Conservation (phyloP, 169 alveolate species). For the Theileria equi region DNA sequence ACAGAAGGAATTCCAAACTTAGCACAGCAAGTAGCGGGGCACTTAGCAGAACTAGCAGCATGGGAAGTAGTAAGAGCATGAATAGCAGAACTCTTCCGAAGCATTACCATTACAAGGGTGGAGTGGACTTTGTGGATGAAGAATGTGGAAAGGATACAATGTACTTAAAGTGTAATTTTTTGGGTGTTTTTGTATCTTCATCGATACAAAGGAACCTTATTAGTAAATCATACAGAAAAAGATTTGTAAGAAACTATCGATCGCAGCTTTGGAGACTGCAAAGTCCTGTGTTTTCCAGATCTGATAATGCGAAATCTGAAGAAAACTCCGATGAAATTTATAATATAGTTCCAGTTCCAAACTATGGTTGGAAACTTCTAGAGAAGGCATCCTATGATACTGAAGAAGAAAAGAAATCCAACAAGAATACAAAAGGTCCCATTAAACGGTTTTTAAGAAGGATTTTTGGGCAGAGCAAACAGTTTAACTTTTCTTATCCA, state of each 20-base stretch:
- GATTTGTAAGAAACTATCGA: constrained; percentile 12
- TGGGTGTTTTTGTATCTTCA: constrained; percentile 48
- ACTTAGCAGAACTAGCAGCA: too few relatives aligned
- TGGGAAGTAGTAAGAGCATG: neutral
- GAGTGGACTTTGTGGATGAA: constrained; percentile 2
- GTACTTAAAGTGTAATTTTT: constrained; percentile 40
- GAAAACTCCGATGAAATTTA: neutral
- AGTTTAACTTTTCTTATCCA: neutral
- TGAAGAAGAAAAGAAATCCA: neutral
- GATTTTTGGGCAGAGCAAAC: constrained; percentile 2
- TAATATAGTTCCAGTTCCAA: constrained; percentile 34
- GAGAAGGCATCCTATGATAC: constrained; percentile 23
- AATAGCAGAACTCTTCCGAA: neutral
- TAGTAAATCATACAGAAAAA: constrained; percentile 15
- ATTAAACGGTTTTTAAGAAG: neutral
- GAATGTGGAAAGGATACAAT: constrained; percentile 9
- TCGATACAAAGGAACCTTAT: constrained; percentile 29
- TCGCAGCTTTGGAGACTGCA: too few relatives aligned
- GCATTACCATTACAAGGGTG: constrained; percentile 20
- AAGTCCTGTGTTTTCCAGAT: neutral
- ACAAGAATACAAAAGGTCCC: neutral
- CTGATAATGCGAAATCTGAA: neutral
- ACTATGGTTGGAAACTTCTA: constrained; percentile 61
- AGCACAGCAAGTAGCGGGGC: too few relatives aligned
- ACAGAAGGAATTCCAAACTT: too few relatives aligned